Evolutionary conservation across 23 red algal species (phyloP), one percentile per base, ranked within the genome.

Genomic region (Pyropia yezoensis): DNA sequence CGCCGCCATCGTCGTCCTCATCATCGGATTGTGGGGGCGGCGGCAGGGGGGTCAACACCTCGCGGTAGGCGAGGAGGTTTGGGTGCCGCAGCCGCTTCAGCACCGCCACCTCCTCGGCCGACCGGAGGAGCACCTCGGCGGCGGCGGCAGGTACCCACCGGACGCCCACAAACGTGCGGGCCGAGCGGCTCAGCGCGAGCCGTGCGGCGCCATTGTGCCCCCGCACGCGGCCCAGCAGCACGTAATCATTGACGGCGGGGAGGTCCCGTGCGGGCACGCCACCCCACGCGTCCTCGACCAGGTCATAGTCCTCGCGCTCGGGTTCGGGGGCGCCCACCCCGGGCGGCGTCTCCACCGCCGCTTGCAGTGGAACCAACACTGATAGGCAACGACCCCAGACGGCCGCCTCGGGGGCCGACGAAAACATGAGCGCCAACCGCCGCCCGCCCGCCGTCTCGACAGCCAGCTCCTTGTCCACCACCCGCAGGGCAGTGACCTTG

Each of bases 61-160:
- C 80, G 26, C 61, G 69, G 55, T 86, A 75, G 16, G 69, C 50
- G 22, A 86, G 70, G 27, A 86, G 25, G 47, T 86, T 86, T 23
- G 80, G 70, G 50, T 86, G 80, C 28, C 61, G 39, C 14, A 86
- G 80, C 3, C 80, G 80, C 32, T 86, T 86, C n/a, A 86, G 54
- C 51, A 86, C 80, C 25, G 80, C 80, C 64, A 86, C 67, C 54
- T 86, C 80, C 61, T 86, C 80, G 21, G 68, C 63, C 7, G 80
- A 86, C 14, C 80, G 70, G 61, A 86, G 69, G 59, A 86, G 29
- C 39, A 86, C 49, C 70, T 70, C 63, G 32, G 68, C 59, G 12
- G 69, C 49, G 32, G 68, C 61, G 18, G 55, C 33, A 8, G 80
- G 69, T 18, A 86, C 54, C 30, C 76, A 86, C 27, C 80, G 23